Evolutionary conservation across 2,329 filamentous ascomycete species (phyloP).

Genomic region (Chaetomiaceae sp.): DNA sequence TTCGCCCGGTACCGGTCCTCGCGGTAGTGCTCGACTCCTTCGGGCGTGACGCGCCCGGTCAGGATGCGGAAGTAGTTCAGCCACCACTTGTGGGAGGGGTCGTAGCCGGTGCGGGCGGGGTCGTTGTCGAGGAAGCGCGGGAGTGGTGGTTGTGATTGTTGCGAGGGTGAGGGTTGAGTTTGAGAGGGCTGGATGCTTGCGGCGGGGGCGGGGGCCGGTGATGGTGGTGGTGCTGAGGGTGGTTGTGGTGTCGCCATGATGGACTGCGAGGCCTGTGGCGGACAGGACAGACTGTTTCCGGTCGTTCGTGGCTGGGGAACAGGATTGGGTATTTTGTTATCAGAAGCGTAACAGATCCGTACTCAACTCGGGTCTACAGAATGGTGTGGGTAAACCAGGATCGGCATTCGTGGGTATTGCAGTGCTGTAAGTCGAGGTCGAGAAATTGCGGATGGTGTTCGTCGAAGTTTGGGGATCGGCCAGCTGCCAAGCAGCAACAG

Average conservation of each 20-base stretch:
- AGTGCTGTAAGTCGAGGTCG: too few species aligned
- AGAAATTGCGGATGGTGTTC: too few species aligned
- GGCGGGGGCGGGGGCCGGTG: neutral
- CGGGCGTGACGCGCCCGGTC: slow-evolving; percentile 61
- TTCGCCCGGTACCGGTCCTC: slow-evolving; percentile 67
- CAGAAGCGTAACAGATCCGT: too few species aligned
- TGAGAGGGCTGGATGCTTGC: slow-evolving; percentile 6
- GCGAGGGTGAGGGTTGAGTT: slow-evolving; percentile 4
- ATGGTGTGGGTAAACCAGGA: too few species aligned
- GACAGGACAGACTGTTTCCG: neutral
- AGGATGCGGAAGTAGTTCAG: slow-evolving; percentile 82
- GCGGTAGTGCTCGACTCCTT: slow-evolving; percentile 70
- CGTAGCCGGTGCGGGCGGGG: slow-evolving; percentile 56
- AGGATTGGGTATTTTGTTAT: too few species aligned
- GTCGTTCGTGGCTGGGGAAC: too few species aligned
- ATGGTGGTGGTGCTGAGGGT: neutral
- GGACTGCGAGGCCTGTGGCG: neutral
- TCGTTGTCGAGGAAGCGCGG: slow-evolving; percentile 46
- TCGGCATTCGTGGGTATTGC: too few species aligned
- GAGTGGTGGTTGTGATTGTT: slow-evolving; percentile 12
- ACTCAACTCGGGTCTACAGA: too few species aligned
- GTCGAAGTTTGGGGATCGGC: too few species aligned
- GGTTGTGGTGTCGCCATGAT: slow-evolving; percentile 4
- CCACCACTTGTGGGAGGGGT: slow-evolving; percentile 59
- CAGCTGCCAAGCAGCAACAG: too few species aligned